phyloP scores from a whole-genome alignment of 345 rosid genomes.

The Brassica napus region Da-Ae NC_063439.1:27269001-27269500 shows the following conservation, averaged over 20 bases:
- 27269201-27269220: background rate
- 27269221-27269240: background rate
- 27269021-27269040: background rate
- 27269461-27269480: constrained; percentile 68
- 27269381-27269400: constrained; percentile 72
- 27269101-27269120: background rate
- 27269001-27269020: background rate
- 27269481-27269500: constrained; percentile 77
- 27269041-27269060: background rate
- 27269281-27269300: too few relatives aligned
- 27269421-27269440: constrained; percentile 70
- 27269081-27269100: background rate
- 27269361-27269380: constrained; percentile 92
- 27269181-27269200: background rate
- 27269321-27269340: constrained; percentile 10
- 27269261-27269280: too few relatives aligned
- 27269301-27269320: background rate
- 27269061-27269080: background rate
- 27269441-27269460: constrained; percentile 77
- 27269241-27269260: background rate
- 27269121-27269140: background rate
- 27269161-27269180: background rate
- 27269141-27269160: background rate
- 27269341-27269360: constrained; percentile 77
- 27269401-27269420: constrained; percentile 63